Percentiles rank a stretch among this genome's conserved stretches.
Evolutionary conservation across 2,329 filamentous ascomycete genomes (phyloP).

Genomic region (Alternaria infectoria): DNA sequence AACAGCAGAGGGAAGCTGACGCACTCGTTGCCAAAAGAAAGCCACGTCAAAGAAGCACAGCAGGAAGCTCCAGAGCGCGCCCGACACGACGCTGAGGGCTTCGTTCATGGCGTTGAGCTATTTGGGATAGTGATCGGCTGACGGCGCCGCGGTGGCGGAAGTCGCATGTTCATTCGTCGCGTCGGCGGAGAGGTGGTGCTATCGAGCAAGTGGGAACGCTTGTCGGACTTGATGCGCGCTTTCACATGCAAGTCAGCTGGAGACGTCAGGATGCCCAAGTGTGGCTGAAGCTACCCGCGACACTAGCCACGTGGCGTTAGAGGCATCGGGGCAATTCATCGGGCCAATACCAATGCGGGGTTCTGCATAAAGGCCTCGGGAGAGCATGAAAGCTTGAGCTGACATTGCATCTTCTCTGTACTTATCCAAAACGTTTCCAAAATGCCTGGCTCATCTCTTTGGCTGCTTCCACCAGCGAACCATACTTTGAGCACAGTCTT

Average conservation of each 20-base stretch:
- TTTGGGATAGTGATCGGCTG: conserved; percentile 20
- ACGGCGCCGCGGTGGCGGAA: conserved; percentile 20
- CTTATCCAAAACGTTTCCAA: background rate
- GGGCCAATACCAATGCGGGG: background rate
- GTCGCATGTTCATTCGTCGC: conserved; percentile 36
- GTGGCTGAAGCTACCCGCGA: background rate
- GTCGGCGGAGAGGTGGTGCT: conserved; percentile 22
- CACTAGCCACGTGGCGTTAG: conserved; percentile 17
- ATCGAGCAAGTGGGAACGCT: conserved; percentile 20
- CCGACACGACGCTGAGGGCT: conserved; percentile 9
- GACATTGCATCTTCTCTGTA: background rate
- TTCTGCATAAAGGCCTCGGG: background rate
- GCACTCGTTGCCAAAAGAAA: conserved; percentile 51
- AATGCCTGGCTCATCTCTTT: conserved; percentile 53
- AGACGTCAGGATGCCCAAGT: conserved; percentile 9
- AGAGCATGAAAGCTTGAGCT: conserved; percentile 1
- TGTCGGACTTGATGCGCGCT: conserved; percentile 12
- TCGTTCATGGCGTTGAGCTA: conserved; percentile 30
- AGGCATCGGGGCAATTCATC: background rate
- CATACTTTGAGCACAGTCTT: conserved; percentile 41
- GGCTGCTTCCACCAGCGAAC: conserved; percentile 49
- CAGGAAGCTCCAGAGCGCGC: conserved; percentile 35
- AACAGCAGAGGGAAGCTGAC: conserved; percentile 15
- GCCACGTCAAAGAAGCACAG: conserved; percentile 46
- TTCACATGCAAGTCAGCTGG: conserved; percentile 25